Evolutionary conservation across 2,329 filamentous ascomycete species (phyloP), one percentile per base, ranked within the genome.

Genomic region (Ophiobolus disseminans): DNA sequence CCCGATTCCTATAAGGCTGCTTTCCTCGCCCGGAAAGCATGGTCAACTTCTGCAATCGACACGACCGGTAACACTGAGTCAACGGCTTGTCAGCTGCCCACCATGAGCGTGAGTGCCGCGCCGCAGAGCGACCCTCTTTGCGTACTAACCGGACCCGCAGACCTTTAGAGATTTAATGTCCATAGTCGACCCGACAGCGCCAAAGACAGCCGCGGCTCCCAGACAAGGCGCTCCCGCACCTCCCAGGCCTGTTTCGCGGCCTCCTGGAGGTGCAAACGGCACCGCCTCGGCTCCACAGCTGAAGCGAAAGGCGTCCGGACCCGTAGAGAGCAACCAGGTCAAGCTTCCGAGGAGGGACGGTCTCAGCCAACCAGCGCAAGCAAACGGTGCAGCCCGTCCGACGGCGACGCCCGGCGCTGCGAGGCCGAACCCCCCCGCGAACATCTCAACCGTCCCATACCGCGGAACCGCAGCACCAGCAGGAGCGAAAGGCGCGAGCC

Each of bases 291-390:
- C 67, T 21, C 75, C 74, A 45, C 63, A 68, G 60, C 68, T 63
- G 30, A 76, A 75, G 58, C 71, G 73, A 50, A 75, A 75, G 56
- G 73, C 73, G 39, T 73, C 73, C 17, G 63, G 66, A n/a, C 59
- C 70, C 11, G 58, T 60, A 21, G 67, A 68, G 23, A 53, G 48
- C 43, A 60, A 51, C 37, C 64, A 68, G 41, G 48, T 53, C 41
- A 75, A 75, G 50, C 45, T 69, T 14, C 63, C 64, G 50, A 65
- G 70, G 19, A 73, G 68, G 32, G 68, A 75, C 52, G 60, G 48
- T 30, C 51, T 59, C 22, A 39, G 51, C 22, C 58, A 53, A 39
- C 20, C 62, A 43, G 36, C 66, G 57, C 60, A 66, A 54, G 28
- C 55, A 44, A 64, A 64, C 57, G 49, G 62, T 48, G 50, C 55